Percentiles rank a stretch among this genome's conserved stretches.
Evolutionary conservation across 371 early-diverging fungal genomes (phyloP).

Genomic region (Saksenaea vasiformis): DNA sequence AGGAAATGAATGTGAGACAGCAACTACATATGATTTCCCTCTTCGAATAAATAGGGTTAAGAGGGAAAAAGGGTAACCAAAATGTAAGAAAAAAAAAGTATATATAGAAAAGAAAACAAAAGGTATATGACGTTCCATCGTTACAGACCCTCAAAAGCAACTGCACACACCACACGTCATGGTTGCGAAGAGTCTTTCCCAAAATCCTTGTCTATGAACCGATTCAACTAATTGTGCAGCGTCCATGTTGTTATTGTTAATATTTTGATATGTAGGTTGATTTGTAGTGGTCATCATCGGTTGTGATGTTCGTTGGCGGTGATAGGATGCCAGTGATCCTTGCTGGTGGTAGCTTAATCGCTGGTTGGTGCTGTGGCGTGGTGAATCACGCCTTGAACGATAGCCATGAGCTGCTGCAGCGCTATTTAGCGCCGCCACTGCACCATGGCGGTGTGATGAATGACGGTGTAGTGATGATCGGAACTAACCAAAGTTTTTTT

Average conservation of each 20-base stretch:
- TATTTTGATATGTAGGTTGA: constrained; percentile 27
- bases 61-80: not conserved
- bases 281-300: constrained; percentile 13
- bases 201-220: constrained; percentile 20
- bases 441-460: constrained; percentile 18
- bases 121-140: not conserved
- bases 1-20: not conserved
- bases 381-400: constrained; percentile 14
- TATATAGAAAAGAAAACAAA: not conserved
- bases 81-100: not conserved
- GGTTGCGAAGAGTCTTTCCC: constrained; percentile 16
- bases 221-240: constrained; percentile 23
- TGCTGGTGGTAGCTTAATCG: constrained; percentile 10
- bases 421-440: constrained; percentile 23
- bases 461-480: constrained; percentile 22
- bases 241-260: constrained; percentile 19
- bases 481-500: not conserved
- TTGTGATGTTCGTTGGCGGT: constrained; percentile 16
- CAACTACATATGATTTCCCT: not conserved
- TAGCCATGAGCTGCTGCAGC: constrained; percentile 8
- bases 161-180: constrained; percentile 22
- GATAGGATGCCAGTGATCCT: not conserved
- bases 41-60: not conserved
- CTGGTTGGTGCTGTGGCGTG: constrained; percentile 17
- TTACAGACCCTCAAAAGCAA: not conserved